These are phyloP conservation scores for Lonicera japonica DNA, from an alignment of 129 eudicot genomes.

Conservation along the genomic window DNA sequence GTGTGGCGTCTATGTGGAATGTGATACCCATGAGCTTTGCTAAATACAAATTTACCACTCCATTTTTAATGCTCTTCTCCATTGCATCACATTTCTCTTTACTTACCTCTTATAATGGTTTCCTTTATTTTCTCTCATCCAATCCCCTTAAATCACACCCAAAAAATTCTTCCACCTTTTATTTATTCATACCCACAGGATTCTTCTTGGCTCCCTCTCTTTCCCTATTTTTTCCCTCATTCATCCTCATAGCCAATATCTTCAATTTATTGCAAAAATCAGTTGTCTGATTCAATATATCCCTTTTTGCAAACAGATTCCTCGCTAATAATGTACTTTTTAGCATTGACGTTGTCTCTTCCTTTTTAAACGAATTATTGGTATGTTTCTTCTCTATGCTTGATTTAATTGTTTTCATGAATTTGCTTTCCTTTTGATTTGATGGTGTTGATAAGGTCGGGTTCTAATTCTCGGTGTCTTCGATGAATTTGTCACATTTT, in stretches of 20 bases:
- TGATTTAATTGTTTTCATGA: conserved; percentile 55
- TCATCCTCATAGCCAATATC: conserved; percentile 53
- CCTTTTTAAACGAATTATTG: conserved; percentile 23
- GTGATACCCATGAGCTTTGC: too few relatives aligned
- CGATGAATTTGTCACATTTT: conserved; percentile 16
- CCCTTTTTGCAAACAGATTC: conserved; percentile 69
- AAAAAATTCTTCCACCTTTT: conserved; percentile 7
- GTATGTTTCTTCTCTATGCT: conserved; percentile 53
- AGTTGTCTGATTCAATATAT: conserved; percentile 52
- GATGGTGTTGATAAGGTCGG: conserved; percentile 69
- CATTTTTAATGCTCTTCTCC: conserved; percentile 34
- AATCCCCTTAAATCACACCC: too few relatives aligned
- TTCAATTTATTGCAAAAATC: conserved; percentile 84
- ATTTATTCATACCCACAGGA: conserved; percentile 1
- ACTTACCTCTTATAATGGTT: conserved; percentile 64
- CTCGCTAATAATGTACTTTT: conserved; percentile 64
- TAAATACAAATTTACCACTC: too few relatives aligned
- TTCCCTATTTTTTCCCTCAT: conserved; percentile 32
- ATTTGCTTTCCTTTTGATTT: conserved; percentile 32
- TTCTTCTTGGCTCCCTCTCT: conserved; percentile 18
- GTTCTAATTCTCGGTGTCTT: conserved; percentile 70
- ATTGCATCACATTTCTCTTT: conserved; percentile 32
- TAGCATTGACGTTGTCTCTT: conserved; percentile 44
- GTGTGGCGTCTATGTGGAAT: too few relatives aligned
- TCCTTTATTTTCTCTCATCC: conserved; percentile 36